Evolutionary conservation across 2,329 filamentous ascomycete genomes (phyloP), one percentile per base, ranked within the genome.

Genomic region (Grosmannia penicillata): DNA sequence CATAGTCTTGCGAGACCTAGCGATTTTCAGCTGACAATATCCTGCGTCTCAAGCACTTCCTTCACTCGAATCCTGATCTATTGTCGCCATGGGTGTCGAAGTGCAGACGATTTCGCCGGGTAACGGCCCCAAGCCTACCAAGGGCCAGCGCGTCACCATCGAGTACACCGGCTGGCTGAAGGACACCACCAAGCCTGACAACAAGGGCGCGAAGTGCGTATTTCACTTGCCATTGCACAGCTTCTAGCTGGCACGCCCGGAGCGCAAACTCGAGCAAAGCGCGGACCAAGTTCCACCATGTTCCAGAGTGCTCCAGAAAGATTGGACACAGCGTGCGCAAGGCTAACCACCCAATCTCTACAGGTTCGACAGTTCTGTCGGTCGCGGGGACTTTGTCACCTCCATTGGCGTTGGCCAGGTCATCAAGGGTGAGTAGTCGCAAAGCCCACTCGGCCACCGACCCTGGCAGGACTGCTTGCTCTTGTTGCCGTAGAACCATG

Each of bases 81-180:
- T 22, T 41, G 46, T 46, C 58, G 68, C 45, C 51, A 86, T 86
- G 81, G 78, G 70, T 58, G 82, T 94, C 53, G 70, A n/a, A n/a
- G n/a, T n/a, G n/a, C n/a, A n/a, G n/a, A n/a, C n/a, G n/a, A n/a
- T n/a, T n/a, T n/a, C n/a, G 26, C 59, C 70, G 45, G 87, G 89
- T 53, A 68, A 70, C 52, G 67, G 68, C 41, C 56, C 75, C 51
- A 65, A 60, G 47, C 82, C 89, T 41, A 54, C 61, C 47, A 51
- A 54, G 14, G 81, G 83, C 48, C 76, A 95, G 57, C 73, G 62
- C 21, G 83, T 96, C 53, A 74, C 72, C 53, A 93, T 96, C 55
- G 75, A 91, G 62, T 96, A 96, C 70, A 91, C 81, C 30, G 91
- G 91, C 51, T 94, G 68, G 62, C 70, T 96, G 46, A 82, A 80